Evolutionary conservation across 139 green algal genomes (phyloP).

Genomic region (Klebsormidium nitens): DNA sequence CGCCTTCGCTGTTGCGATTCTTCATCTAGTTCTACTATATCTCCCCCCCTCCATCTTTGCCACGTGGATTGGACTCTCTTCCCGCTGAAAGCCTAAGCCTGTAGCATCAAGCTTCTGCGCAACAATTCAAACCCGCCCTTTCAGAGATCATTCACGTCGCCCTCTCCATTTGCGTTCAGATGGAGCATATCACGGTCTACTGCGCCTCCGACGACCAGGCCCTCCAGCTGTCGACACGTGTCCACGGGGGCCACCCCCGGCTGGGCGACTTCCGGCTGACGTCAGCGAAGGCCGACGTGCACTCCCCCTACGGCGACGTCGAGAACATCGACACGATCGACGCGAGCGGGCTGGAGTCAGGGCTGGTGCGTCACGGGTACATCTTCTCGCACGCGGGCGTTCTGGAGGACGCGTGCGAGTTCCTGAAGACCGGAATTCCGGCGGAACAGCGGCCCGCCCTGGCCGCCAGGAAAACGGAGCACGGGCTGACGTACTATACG

Average conservation of each 20-base stretch:
- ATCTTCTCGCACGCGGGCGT: constrained; percentile 12
- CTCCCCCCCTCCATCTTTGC: too few relatives aligned
- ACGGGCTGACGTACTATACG: too few relatives aligned
- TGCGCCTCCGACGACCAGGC: constrained; percentile 20
- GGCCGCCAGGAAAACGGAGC: too few relatives aligned
- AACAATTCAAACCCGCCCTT: too few relatives aligned
- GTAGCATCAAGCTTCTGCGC: too few relatives aligned
- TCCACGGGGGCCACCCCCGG: constrained; percentile 14
- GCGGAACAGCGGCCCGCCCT: neutral
- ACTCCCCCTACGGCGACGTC: neutral
- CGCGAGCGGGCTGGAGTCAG: constrained; percentile 11
- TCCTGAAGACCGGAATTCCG: constrained; percentile 7
- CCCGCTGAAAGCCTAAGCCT: too few relatives aligned
- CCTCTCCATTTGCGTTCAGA: too few relatives aligned
- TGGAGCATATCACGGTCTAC: constrained; percentile 18
- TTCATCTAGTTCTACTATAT: too few relatives aligned
- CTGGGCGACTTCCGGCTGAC: constrained; percentile 17
- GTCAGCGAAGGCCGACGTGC: neutral
- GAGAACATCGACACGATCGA: constrained; percentile 26
- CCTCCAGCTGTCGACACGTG: constrained; percentile 18
- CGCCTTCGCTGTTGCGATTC: too few relatives aligned
- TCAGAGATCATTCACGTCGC: too few relatives aligned
- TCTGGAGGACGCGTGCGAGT: constrained; percentile 6
- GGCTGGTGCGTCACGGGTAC: constrained; percentile 13
- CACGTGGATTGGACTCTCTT: too few relatives aligned